Evolutionary conservation across 1,284 basidiomycete species (phyloP).

Genomic region (Pseudozyma sp.): DNA sequence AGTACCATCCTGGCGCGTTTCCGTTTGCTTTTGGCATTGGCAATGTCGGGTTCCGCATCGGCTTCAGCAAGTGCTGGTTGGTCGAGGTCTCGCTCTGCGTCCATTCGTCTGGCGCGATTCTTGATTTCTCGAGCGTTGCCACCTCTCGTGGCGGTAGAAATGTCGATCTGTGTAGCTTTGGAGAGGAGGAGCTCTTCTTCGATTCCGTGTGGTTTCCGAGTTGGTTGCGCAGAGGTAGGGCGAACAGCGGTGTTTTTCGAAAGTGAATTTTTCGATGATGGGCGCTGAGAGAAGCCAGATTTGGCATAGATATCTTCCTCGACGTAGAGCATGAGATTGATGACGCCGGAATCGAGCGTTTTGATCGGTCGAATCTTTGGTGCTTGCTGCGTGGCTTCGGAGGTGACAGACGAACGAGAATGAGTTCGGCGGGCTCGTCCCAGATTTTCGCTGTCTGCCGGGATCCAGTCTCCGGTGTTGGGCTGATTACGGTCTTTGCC

Average conservation of each 20-base stretch:
- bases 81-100: slow-evolving; percentile 46
- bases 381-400: neutral
- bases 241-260: slow-evolving; percentile 1
- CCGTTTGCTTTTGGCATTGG: slow-evolving; percentile 34
- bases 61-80: slow-evolving; percentile 34
- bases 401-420: neutral
- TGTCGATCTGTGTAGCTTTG: slow-evolving; percentile 39
- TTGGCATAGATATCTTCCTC: slow-evolving; percentile 50
- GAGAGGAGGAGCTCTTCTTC: slow-evolving; percentile 30
- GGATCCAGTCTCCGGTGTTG: slow-evolving; percentile 43
- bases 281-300: slow-evolving; percentile 7
- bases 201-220: slow-evolving; percentile 7
- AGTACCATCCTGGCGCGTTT: slow-evolving; percentile 46
- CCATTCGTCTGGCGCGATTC: slow-evolving; percentile 32
- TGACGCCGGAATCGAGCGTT: slow-evolving; percentile 47
- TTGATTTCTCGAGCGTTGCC: slow-evolving; percentile 31
- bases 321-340: slow-evolving; percentile 53
- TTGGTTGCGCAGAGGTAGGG: slow-evolving; percentile 29
- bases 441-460: slow-evolving; percentile 34
- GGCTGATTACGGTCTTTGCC: slow-evolving; percentile 31
- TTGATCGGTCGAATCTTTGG: slow-evolving; percentile 50
- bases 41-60: slow-evolving; percentile 32
- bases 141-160: slow-evolving; percentile 8
- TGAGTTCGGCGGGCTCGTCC: slow-evolving; percentile 12
- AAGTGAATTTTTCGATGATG: neutral